These are phyloP conservation scores for Neobulgaria alba DNA, from an alignment of 2,329 filamentous ascomycete genomes.

Conservation along the genomic window DNA sequence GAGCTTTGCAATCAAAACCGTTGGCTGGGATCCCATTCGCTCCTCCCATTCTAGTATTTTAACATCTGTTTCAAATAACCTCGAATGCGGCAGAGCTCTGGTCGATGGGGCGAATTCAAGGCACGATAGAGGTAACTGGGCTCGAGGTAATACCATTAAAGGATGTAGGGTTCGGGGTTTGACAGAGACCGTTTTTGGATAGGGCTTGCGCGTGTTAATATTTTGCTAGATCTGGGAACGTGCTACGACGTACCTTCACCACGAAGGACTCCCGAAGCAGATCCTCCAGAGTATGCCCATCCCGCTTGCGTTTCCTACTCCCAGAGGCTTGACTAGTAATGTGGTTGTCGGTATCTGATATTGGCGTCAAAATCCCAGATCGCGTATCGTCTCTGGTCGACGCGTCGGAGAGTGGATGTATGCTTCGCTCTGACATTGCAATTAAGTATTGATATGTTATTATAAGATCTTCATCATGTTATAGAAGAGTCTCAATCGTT, in stretches of 20 bases:
- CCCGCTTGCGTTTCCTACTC: conserved; percentile 29
- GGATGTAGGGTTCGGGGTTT: conserved; percentile 50
- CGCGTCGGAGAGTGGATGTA: conserved; percentile 22
- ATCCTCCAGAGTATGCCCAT: conserved; percentile 25
- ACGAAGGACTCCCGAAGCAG: conserved; percentile 28
- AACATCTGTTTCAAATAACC: conserved; percentile 52
- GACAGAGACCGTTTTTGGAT: conserved; percentile 41
- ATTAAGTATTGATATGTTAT: conserved; percentile 24
- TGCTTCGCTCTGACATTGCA: conserved; percentile 27
- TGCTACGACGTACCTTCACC: conserved; percentile 28
- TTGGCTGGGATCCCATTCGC: conserved; percentile 44
- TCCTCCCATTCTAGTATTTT: conserved; percentile 55
- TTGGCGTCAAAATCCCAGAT: conserved; percentile 24
- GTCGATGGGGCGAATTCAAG: conserved; percentile 48
- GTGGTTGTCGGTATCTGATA: conserved; percentile 21
- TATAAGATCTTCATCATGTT: conserved; percentile 20
- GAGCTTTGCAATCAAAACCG: conserved; percentile 52
- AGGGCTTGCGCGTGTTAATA: no score
- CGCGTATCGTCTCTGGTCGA: conserved; percentile 19
- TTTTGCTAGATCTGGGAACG: no score
- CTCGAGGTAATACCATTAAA: conserved; percentile 53
- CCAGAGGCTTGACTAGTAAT: conserved; percentile 15
- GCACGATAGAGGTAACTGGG: conserved; percentile 50
- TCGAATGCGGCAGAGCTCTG: conserved; percentile 42
- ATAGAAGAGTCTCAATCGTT: conserved; percentile 11